Evolutionary conservation across 768 basidiomycete species (phyloP).

Genomic region (Lactarius psammicola): DNA sequence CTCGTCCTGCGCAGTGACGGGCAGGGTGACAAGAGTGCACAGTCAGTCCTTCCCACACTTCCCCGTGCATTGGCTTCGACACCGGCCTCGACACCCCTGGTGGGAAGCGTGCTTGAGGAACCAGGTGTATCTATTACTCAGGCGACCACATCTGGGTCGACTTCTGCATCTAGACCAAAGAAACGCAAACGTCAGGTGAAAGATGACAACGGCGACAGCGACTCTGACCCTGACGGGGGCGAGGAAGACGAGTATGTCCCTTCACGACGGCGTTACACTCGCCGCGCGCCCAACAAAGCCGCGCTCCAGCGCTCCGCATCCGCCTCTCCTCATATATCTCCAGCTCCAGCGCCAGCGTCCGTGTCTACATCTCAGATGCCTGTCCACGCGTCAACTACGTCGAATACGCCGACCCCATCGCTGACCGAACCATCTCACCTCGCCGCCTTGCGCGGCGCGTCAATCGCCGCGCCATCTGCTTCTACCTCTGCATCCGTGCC

Average conservation of each 20-base stretch:
- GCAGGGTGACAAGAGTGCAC: slow-evolving; percentile 28
- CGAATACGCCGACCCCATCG: slow-evolving; percentile 13
- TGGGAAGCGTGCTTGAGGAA: neutral
- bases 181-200: slow-evolving; percentile 16
- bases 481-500: neutral
- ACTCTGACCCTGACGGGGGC: neutral
- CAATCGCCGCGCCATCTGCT: neutral
- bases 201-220: neutral
- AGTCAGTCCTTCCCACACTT: slow-evolving; percentile 11
- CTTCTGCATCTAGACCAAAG: neutral
- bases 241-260: slow-evolving; percentile 13
- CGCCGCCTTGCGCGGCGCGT: slow-evolving; percentile 9
- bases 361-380: neutral
- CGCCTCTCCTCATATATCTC: neutral
- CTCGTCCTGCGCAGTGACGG: slow-evolving; percentile 26
- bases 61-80: neutral
- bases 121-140: too few relatives aligned
- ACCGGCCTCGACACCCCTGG: neutral
- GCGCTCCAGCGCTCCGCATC: neutral
- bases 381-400: neutral
- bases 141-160: neutral
- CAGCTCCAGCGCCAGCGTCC: neutral
- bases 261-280: neutral
- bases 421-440: slow-evolving; percentile 9
- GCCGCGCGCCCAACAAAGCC: slow-evolving; percentile 11